Conservation (phyloP, 257 asterid species). For the Nyctanthes arbortristis region DNA sequence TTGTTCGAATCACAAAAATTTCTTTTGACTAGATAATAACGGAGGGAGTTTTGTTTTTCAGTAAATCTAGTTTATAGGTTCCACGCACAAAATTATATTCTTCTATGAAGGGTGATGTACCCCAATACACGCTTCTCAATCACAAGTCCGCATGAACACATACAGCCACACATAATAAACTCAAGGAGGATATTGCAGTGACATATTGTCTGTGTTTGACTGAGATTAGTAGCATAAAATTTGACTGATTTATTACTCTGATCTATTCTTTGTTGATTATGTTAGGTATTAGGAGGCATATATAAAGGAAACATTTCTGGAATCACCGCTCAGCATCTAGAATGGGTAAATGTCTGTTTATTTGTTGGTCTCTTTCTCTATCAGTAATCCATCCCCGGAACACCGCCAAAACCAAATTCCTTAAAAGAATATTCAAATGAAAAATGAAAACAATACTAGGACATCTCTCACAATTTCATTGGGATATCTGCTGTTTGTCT, state of each 20-base stretch:
- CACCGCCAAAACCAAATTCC: not conserved
- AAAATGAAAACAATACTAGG: not conserved
- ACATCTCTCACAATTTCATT: not conserved
- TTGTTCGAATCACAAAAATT: no score
- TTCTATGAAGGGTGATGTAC: not conserved
- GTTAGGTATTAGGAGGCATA: constrained; percentile 86
- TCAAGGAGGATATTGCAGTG: constrained; percentile 9
- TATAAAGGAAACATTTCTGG: constrained; percentile 79
- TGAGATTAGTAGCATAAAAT: not conserved
- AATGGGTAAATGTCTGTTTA: constrained; percentile 59
- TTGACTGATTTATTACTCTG: constrained; percentile 21
- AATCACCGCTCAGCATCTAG: constrained; percentile 88
- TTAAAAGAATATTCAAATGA: not conserved
- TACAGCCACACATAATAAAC: not conserved
- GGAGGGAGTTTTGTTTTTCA: not conserved
- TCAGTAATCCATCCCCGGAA: not conserved
- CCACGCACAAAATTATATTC: not conserved
- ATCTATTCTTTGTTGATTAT: constrained; percentile 26
- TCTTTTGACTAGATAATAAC: constrained; percentile 3
- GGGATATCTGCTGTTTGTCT: constrained; percentile 1
- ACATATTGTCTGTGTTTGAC: not conserved
- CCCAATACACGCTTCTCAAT: not conserved
- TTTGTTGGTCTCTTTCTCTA: constrained; percentile 7
- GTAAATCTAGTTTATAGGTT: not conserved
- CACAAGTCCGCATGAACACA: not conserved